These are phyloP conservation scores for Leersia perrieri DNA, from an alignment of 176 grass and related monocot species.

Conservation along the genomic window DNA sequence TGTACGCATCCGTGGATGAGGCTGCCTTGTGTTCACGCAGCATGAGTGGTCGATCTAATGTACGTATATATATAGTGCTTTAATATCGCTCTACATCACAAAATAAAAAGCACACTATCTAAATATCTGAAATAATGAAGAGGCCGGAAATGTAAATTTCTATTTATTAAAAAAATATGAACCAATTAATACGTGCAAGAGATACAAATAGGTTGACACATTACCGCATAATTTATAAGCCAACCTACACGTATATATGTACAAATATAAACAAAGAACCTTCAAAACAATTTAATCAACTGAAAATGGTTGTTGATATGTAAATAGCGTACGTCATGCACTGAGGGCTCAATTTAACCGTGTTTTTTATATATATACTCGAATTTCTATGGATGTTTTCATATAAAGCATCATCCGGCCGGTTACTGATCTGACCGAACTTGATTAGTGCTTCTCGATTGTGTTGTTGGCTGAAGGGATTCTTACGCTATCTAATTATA, in stretches of 20 bases:
- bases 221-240: too few relatives aligned
- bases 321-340: not conserved
- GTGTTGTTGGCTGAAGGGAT: conserved; percentile 49
- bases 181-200: too few relatives aligned
- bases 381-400: not conserved
- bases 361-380: not conserved
- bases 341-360: not conserved
- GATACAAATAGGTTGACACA: too few relatives aligned
- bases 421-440: conserved; percentile 11
- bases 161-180: too few relatives aligned
- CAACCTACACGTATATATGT: too few relatives aligned
- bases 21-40: conserved; percentile 24
- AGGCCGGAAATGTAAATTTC: too few relatives aligned
- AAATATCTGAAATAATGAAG: not conserved
- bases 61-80: not conserved
- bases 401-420: not conserved
- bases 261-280: too few relatives aligned
- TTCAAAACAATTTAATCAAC: not conserved
- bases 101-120: not conserved
- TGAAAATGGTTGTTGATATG: not conserved
- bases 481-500: conserved; percentile 64
- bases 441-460: conserved; percentile 29
- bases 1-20: conserved; percentile 13
- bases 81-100: not conserved
- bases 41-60: not conserved